phyloP scores from a whole-genome alignment of 2,329 filamentous ascomycete genomes.

The Aspergillus ochraceus region DNA sequence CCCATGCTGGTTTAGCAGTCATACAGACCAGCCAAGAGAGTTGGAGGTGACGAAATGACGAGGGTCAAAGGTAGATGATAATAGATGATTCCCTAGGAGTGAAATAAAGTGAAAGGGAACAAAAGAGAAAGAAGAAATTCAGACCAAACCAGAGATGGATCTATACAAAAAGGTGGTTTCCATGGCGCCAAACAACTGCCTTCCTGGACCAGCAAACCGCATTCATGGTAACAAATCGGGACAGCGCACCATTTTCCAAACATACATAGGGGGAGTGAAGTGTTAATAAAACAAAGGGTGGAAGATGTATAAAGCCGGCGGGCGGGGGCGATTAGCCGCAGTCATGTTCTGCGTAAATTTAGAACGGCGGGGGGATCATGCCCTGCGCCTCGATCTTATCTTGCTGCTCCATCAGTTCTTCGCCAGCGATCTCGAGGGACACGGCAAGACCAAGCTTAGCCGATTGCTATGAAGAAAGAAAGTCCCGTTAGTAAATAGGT shows the following conservation, averaged over 20 bases:
- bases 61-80: slow-evolving; percentile 25
- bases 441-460: slow-evolving; percentile 94
- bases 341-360: slow-evolving; percentile 24
- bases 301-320: slow-evolving; percentile 32
- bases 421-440: slow-evolving; percentile 80
- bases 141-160: slow-evolving; percentile 29
- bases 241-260: slow-evolving; percentile 35
- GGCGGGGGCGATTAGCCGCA: slow-evolving; percentile 16
- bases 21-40: slow-evolving; percentile 25
- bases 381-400: slow-evolving; percentile 52
- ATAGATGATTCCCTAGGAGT: slow-evolving; percentile 27
- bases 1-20: slow-evolving; percentile 28
- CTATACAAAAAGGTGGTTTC: slow-evolving; percentile 41
- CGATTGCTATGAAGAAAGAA: slow-evolving; percentile 65
- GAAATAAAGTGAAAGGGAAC: slow-evolving; percentile 17
- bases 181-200: slow-evolving; percentile 40
- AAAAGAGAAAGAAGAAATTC: slow-evolving; percentile 13
- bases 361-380: slow-evolving; percentile 52
- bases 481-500: slow-evolving; percentile 3
- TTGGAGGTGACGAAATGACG: slow-evolving; percentile 23
- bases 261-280: slow-evolving; percentile 37
- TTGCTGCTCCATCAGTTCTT: slow-evolving; percentile 85
- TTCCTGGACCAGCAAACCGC: slow-evolving; percentile 35
- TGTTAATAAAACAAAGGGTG: slow-evolving; percentile 46
- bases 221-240: slow-evolving; percentile 31